Conservation (phyloP, 1,139 yeast species). For the Pneumocystis jirovecii region DNA sequence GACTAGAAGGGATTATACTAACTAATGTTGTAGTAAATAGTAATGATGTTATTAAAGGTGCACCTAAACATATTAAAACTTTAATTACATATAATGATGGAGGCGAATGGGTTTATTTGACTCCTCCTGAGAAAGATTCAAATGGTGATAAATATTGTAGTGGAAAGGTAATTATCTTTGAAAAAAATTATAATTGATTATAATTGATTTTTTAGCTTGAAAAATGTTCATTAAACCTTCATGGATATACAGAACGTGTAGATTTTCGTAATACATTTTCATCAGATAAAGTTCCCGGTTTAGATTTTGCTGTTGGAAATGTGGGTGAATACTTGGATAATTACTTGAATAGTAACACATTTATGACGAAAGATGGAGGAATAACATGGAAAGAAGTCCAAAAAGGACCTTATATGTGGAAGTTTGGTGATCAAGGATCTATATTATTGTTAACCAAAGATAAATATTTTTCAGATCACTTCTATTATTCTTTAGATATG, state of each 20-base stretch:
- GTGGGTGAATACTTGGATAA: conserved; percentile 54
- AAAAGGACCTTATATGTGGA: conserved; percentile 78
- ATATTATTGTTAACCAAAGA: conserved; percentile 57
- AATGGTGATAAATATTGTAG: conserved; percentile 47
- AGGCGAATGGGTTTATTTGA: conserved; percentile 61
- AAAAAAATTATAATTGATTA: not conserved
- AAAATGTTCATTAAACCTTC: conserved; percentile 69
- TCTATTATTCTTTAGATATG: conserved; percentile 60
- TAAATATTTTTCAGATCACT: conserved; percentile 38
- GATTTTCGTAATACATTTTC: conserved; percentile 77
- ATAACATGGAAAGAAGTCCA: conserved; percentile 67
- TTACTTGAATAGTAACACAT: conserved; percentile 47
- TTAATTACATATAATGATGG: conserved; percentile 84
- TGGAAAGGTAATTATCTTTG: conserved; percentile 10
- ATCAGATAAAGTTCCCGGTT: conserved; percentile 78
- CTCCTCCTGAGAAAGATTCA: conserved; percentile 48
- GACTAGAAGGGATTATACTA: conserved; percentile 75
- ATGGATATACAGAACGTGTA: conserved; percentile 76
- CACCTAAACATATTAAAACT: conserved; percentile 47
- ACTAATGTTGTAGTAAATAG: conserved; percentile 53
- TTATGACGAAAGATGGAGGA: conserved; percentile 77
- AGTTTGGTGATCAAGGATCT: conserved; percentile 89
- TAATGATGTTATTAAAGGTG: conserved; percentile 28
- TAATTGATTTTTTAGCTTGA: conserved; percentile 22
- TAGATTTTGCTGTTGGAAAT: conserved; percentile 77